phyloP scores from a whole-genome alignment of 208 protist species.

The Trypanosoma mega region DNA sequence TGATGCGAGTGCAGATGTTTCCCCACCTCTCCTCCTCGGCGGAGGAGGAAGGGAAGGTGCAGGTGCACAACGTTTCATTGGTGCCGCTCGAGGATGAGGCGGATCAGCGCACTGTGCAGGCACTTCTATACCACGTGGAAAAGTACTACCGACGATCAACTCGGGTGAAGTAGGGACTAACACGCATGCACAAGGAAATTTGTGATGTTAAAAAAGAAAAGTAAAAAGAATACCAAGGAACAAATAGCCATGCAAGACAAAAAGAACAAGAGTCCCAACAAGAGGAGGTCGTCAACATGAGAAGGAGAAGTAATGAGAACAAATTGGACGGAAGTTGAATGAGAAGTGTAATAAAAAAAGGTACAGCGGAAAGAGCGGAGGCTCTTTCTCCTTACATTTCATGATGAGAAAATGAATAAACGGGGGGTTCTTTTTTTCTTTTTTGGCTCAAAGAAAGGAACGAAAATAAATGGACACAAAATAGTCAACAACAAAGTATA shows the following conservation, averaged over 20 bases:
- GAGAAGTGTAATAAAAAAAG: no score
- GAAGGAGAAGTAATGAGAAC: no score
- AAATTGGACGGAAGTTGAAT: no score
- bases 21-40: background rate
- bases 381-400: no score
- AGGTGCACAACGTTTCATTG: constrained; percentile 29
- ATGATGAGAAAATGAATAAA: no score
- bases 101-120: constrained; percentile 26
- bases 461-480: no score
- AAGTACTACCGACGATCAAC: constrained; percentile 18
- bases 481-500: no score
- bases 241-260: background rate
- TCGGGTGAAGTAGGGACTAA: constrained; percentile 1
- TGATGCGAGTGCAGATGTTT: constrained; percentile 26
- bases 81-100: constrained; percentile 17
- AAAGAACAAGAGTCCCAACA: constrained; percentile 9
- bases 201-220: background rate
- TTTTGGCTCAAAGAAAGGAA: no score
- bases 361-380: no score
- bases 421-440: no score
- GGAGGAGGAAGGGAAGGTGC: constrained; percentile 23
- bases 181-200: background rate
- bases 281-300: no score
- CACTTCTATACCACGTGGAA: constrained; percentile 24
- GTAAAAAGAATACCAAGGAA: background rate